Conservation (phyloP, 768 basidiomycete genomes). For the Udeniomyces megalosporus region DNA sequence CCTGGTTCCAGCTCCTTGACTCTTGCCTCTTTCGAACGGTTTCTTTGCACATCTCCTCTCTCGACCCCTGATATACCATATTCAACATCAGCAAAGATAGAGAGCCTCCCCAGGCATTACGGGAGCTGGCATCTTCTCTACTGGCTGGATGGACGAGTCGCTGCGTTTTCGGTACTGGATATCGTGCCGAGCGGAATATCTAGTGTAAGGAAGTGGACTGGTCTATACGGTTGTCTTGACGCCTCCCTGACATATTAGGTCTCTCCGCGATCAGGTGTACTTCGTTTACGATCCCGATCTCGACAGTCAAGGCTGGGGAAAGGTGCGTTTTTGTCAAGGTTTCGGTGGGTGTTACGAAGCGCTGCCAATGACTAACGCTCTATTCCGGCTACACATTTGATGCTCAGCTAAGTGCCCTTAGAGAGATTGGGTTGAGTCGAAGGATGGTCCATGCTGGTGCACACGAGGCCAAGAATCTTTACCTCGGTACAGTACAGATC, state of each 20-base stretch:
- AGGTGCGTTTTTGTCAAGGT: slow-evolving; percentile 34
- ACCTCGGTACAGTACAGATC: slow-evolving; percentile 55
- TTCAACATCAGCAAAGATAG: background rate
- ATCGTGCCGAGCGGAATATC: slow-evolving; percentile 67
- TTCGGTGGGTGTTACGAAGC: background rate
- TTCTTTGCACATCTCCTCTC: slow-evolving; percentile 13
- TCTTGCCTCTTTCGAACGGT: slow-evolving; percentile 8
- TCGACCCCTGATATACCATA: background rate
- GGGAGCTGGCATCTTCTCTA: slow-evolving; percentile 13
- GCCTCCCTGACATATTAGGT: no score
- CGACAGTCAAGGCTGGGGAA: slow-evolving; percentile 58
- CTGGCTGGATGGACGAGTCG: slow-evolving; percentile 51
- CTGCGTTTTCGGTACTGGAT: slow-evolving; percentile 79
- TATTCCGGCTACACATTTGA: background rate
- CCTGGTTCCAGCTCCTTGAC: background rate
- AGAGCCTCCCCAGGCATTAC: background rate
- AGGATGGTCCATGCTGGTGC: slow-evolving; percentile 62
- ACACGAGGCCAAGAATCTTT: slow-evolving; percentile 47
- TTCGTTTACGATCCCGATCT: slow-evolving; percentile 66
- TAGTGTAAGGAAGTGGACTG: no score
- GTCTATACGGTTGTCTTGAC: no score
- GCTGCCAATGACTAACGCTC: background rate
- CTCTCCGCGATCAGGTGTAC: no score
- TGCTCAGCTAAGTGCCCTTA: slow-evolving; percentile 59
- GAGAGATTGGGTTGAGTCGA: slow-evolving; percentile 55